Evolutionary conservation across 116 monocot species (phyloP).

Genomic region (Zostera marina): DNA sequence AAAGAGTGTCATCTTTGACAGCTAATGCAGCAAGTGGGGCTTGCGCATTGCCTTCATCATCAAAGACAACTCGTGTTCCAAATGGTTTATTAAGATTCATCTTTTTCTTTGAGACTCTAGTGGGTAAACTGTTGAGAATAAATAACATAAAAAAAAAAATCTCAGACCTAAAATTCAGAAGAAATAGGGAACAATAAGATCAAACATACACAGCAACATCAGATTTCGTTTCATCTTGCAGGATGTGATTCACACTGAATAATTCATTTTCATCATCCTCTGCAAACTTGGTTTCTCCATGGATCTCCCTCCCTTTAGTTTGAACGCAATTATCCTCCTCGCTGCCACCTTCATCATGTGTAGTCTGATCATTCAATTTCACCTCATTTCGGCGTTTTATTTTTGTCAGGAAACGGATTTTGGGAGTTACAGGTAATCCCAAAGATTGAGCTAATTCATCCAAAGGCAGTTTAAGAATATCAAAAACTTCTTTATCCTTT

Average conservation of each 20-base stretch:
- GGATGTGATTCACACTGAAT: constrained; percentile 30
- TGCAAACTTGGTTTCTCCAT: constrained; percentile 5
- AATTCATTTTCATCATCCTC: constrained; percentile 52
- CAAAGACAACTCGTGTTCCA: constrained; percentile 67
- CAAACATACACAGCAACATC: constrained; percentile 23
- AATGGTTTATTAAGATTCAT: constrained; percentile 71
- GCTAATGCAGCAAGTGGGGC: constrained; percentile 69
- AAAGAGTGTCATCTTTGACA: constrained; percentile 27
- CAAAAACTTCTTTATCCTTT: constrained; percentile 77
- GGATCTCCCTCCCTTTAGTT: not conserved
- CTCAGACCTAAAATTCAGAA: not conserved
- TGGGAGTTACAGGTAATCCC: constrained; percentile 58
- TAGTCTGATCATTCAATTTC: constrained; percentile 21
- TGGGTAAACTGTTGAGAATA: constrained; percentile 27
- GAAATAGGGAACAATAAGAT: not conserved
- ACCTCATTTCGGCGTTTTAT: not conserved
- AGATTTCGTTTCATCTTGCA: constrained; percentile 11
- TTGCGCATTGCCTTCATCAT: constrained; percentile 64
- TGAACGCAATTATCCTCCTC: not conserved
- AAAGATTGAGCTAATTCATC: constrained; percentile 70
- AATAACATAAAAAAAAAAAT: not conserved
- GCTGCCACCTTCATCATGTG: constrained; percentile 1
- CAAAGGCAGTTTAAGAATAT: constrained; percentile 49
- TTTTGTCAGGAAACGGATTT: constrained; percentile 44
- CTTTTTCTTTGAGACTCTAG: constrained; percentile 48